phyloP scores from a whole-genome alignment of 2,329 filamentous ascomycete species.

The Bipolaris cookei region DNA sequence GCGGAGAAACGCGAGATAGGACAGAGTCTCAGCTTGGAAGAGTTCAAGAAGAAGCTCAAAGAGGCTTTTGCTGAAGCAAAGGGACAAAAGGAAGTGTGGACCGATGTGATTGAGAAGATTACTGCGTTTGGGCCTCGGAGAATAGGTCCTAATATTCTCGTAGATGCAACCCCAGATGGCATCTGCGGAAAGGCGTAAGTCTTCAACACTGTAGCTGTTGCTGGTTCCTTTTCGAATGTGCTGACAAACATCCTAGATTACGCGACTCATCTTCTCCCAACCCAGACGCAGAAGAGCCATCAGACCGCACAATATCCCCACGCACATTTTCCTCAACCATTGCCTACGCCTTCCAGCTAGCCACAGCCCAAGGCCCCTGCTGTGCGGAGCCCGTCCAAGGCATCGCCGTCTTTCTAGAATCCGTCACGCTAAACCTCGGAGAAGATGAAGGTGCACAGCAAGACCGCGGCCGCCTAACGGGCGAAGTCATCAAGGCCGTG shows the following conservation, averaged over 20 bases:
- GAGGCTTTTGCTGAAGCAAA: slow-evolving; percentile 73
- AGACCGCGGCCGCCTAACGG: slow-evolving; percentile 80
- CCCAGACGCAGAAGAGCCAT: slow-evolving; percentile 35
- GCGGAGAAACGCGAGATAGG: slow-evolving; percentile 63
- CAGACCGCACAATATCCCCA: slow-evolving; percentile 55
- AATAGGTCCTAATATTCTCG: slow-evolving; percentile 84
- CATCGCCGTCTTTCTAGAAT: slow-evolving; percentile 87
- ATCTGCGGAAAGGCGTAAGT: slow-evolving; percentile 76
- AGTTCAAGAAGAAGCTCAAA: slow-evolving; percentile 77
- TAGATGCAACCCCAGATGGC: slow-evolving; percentile 77
- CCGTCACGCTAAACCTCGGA: slow-evolving; percentile 67
- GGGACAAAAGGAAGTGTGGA: slow-evolving; percentile 77
- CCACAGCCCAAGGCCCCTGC: slow-evolving; percentile 84
- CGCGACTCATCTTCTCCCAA: slow-evolving; percentile 44
- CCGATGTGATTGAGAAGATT: slow-evolving; percentile 77
- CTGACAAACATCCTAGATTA: slow-evolving; percentile 22
- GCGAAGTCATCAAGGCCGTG: slow-evolving; percentile 89
- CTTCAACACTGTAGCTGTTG: neutral
- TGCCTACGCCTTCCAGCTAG: slow-evolving; percentile 90
- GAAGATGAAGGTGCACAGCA: slow-evolving; percentile 60
- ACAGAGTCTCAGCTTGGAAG: slow-evolving; percentile 70
- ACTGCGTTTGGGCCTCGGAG: slow-evolving; percentile 87
- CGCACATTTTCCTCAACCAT: slow-evolving; percentile 88
- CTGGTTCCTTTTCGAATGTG: too few relatives aligned
- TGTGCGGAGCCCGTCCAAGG: slow-evolving; percentile 94